phyloP scores from a whole-genome alignment of 2,329 filamentous ascomycete species.

The Nemania sp. region DNA sequence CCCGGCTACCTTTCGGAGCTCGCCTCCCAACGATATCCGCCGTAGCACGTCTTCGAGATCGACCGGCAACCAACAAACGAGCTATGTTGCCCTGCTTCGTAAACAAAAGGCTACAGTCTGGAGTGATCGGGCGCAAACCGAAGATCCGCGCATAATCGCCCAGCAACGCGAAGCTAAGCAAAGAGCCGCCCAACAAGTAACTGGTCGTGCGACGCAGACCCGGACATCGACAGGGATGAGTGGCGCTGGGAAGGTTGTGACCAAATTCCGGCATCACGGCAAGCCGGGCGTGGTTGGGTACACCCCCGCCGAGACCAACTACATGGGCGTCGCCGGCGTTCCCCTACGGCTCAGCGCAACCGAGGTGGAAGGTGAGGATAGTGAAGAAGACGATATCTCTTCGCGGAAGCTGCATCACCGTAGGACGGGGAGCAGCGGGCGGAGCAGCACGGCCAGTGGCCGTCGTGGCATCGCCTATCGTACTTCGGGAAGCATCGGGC shows the following conservation, averaged over 20 bases:
- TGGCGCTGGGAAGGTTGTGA: conserved; percentile 67
- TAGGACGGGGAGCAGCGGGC: conserved; percentile 74
- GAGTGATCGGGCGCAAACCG: conserved; percentile 92
- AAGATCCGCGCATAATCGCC: conserved; percentile 82
- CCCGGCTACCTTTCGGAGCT: conserved; percentile 60
- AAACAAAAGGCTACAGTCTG: conserved; percentile 98
- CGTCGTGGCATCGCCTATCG: conserved; percentile 56
- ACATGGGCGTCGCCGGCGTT: conserved; percentile 76
- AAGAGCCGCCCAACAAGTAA: conserved; percentile 82
- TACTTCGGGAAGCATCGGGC: conserved; percentile 53
- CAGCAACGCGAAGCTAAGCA: conserved; percentile 87
- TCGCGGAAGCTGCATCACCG: conserved; percentile 64
- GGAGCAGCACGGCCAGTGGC: conserved; percentile 67
- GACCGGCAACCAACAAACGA: conserved; percentile 61
- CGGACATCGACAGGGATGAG: conserved; percentile 68
- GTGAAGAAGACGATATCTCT: conserved; percentile 69
- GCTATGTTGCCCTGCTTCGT: conserved; percentile 93
- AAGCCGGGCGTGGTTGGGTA: conserved; percentile 81
- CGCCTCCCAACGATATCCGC: conserved; percentile 63
- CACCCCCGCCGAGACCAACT: conserved; percentile 70
- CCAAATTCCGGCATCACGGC: conserved; percentile 88
- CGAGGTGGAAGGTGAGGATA: conserved; percentile 88
- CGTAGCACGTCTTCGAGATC: conserved; percentile 84
- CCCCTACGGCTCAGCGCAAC: conserved; percentile 92
- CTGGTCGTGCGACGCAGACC: conserved; percentile 59